Percentiles rank a stretch among this genome's conserved stretches.
Conservation (phyloP, 352 stramenopile genomes). For the Pythium grandisporangium region DNA sequence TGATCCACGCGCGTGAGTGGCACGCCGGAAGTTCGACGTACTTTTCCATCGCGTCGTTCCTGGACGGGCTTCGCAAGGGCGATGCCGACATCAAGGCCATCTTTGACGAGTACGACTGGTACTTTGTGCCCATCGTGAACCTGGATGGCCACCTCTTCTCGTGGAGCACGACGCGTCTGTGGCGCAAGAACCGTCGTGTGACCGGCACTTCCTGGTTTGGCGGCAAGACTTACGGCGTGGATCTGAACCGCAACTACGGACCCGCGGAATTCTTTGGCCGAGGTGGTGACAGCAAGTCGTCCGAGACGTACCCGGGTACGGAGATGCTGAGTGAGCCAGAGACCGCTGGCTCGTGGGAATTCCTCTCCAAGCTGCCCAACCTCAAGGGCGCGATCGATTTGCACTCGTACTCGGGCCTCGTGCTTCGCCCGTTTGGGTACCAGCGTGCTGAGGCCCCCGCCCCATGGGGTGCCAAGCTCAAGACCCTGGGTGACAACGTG, state of each 20-base stretch:
- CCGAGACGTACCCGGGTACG: constrained; percentile 16
- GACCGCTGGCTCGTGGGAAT: constrained; percentile 6
- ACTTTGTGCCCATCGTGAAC: constrained; percentile 20
- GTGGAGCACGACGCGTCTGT: constrained; percentile 12
- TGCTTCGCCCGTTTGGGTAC: constrained; percentile 20
- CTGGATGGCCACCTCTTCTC: constrained; percentile 12
- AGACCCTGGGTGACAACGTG: constrained; percentile 17
- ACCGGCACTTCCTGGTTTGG: not conserved
- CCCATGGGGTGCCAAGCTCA: constrained; percentile 18
- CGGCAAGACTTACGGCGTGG: constrained; percentile 6
- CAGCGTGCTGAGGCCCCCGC: constrained; percentile 9
- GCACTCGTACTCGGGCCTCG: constrained; percentile 21
- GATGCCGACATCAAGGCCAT: constrained; percentile 9
- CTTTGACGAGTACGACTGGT: constrained; percentile 16
- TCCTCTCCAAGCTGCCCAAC: constrained; percentile 4
- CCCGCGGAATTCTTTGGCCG: constrained; percentile 14
- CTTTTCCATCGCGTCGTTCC: constrained; percentile 9
- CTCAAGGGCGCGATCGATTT: constrained; percentile 13
- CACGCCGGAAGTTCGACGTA: constrained; percentile 7
- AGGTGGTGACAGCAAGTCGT: constrained; percentile 6
- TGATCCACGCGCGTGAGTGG: constrained; percentile 18
- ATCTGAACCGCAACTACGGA: constrained; percentile 25
- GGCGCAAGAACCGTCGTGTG: constrained; percentile 17
- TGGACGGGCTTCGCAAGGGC: constrained; percentile 7
- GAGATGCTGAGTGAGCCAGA: constrained; percentile 16